Evolutionary conservation across 805 yeast species (phyloP).

Genomic region (Cyberlindnera maritima): DNA sequence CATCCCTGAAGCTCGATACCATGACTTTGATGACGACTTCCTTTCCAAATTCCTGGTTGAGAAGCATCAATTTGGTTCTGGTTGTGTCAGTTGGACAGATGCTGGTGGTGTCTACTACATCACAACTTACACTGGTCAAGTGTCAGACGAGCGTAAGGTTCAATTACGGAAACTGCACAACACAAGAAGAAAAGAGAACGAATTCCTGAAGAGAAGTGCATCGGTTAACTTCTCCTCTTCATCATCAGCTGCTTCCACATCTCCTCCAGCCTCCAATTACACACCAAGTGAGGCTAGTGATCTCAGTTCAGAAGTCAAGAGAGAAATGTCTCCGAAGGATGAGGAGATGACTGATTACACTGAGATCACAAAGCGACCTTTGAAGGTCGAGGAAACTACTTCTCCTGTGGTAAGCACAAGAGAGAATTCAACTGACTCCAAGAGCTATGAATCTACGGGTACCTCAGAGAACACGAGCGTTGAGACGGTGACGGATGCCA

Average conservation of each 20-base stretch:
- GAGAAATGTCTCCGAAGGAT: neutral
- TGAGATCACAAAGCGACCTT: neutral
- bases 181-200: slow-evolving; percentile 25
- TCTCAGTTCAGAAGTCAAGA: neutral
- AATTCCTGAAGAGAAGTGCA: slow-evolving; percentile 16
- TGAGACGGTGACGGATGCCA: neutral
- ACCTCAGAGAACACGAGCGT: neutral
- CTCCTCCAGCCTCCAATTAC: neutral
- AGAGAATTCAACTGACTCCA: neutral
- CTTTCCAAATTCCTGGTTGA: slow-evolving; percentile 65
- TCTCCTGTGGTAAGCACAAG: neutral
- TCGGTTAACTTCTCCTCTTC: slow-evolving; percentile 1
- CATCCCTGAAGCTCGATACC: slow-evolving; percentile 71
- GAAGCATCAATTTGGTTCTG: slow-evolving; percentile 58
- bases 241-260: slow-evolving; percentile 1
- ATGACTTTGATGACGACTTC: slow-evolving; percentile 52
- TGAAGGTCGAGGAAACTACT: neutral
- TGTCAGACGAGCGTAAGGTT: slow-evolving; percentile 15
- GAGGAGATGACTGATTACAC: neutral
- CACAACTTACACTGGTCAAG: slow-evolving; percentile 37
- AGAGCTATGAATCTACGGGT: neutral
- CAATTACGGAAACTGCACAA: slow-evolving; percentile 33
- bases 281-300: neutral
- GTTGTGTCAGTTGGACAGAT: slow-evolving; percentile 86
- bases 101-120: slow-evolving; percentile 77